A percentile compares a stretch with the other conserved stretches of the same genome.
Evolutionary conservation across 345 rosid genomes (phyloP).

Genomic region (Moricandia moricandioides): DNA sequence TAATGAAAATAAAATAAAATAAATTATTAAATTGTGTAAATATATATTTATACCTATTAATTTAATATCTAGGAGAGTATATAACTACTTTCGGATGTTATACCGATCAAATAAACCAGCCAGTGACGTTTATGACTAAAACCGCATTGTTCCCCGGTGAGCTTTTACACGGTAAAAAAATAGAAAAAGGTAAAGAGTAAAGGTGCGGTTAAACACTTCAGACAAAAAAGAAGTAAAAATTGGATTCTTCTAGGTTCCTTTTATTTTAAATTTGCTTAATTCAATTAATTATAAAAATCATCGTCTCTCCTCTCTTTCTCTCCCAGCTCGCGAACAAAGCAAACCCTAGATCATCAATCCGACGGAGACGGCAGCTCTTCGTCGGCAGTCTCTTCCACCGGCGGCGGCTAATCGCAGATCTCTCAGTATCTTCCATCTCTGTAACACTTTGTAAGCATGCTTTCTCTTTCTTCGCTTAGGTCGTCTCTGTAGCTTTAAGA

Average conservation of each 20-base stretch:
- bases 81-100: too few relatives aligned
- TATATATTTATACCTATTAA: too few relatives aligned
- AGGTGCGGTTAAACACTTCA: neutral
- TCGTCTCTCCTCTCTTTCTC: neutral
- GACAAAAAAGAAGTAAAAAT: neutral
- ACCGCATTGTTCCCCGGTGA: neutral
- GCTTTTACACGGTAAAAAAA: neutral
- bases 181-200: neutral
- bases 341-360: constrained; percentile 38
- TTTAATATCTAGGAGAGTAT: too few relatives aligned
- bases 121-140: neutral
- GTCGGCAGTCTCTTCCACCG: constrained; percentile 19
- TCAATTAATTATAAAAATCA: constrained; percentile 17
- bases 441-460: constrained; percentile 14
- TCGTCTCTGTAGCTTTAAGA: neutral
- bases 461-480: constrained; percentile 11
- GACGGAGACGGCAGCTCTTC: constrained; percentile 31
- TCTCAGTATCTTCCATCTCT: neutral
- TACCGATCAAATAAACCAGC: too few relatives aligned
- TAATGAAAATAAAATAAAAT: too few relatives aligned
- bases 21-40: too few relatives aligned
- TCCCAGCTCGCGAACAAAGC: constrained; percentile 27
- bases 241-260: neutral
- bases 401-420: constrained; percentile 13
- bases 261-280: neutral